These are phyloP conservation scores for Amylocarpus encephaloides DNA, from an alignment of 2,329 filamentous ascomycete species.

Conservation along the genomic window DNA sequence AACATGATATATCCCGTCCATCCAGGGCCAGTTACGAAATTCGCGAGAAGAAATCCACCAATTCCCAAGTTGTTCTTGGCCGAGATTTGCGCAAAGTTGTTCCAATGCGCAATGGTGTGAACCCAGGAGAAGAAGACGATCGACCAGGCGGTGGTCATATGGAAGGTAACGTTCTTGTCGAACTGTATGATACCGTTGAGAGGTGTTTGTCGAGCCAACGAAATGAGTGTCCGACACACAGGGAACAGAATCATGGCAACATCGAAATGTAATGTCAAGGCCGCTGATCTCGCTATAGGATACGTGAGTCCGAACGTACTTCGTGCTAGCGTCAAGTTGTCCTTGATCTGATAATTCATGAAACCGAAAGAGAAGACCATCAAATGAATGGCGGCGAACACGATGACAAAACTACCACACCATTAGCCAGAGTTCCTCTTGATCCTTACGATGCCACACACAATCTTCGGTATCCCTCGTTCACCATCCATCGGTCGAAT, in stretches of 20 bases:
- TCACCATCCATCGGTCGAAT: slow-evolving; percentile 84
- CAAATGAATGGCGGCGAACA: slow-evolving; percentile 66
- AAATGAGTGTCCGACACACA: slow-evolving; percentile 79
- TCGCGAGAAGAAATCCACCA: slow-evolving; percentile 70
- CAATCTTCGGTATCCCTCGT: slow-evolving; percentile 77
- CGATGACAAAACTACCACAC: slow-evolving; percentile 60
- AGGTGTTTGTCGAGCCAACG: slow-evolving; percentile 70
- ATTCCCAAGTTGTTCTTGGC: slow-evolving; percentile 70
- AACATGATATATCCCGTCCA: slow-evolving; percentile 87
- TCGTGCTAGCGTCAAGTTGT: slow-evolving; percentile 61
- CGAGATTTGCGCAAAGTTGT: slow-evolving; percentile 74
- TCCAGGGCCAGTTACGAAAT: slow-evolving; percentile 72
- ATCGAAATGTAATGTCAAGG: slow-evolving; percentile 74
- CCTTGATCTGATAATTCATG: slow-evolving; percentile 73
- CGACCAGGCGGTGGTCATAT: slow-evolving; percentile 79
- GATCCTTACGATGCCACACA: slow-evolving; percentile 39
- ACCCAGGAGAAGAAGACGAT: slow-evolving; percentile 86
- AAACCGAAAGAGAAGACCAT: slow-evolving; percentile 77
- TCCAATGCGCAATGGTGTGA: slow-evolving; percentile 81
- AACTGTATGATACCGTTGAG: slow-evolving; percentile 83
- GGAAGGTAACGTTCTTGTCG: slow-evolving; percentile 85
- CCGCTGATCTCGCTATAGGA: slow-evolving; percentile 68
- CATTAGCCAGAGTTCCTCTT: slow-evolving; percentile 26
- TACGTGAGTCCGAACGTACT: slow-evolving; percentile 69
- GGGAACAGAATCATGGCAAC: slow-evolving; percentile 73